Percentiles rank a stretch among this genome's conserved stretches.
Evolutionary conservation across 208 protist genomes (phyloP).

Genomic region (Naegleria gruberi): DNA sequence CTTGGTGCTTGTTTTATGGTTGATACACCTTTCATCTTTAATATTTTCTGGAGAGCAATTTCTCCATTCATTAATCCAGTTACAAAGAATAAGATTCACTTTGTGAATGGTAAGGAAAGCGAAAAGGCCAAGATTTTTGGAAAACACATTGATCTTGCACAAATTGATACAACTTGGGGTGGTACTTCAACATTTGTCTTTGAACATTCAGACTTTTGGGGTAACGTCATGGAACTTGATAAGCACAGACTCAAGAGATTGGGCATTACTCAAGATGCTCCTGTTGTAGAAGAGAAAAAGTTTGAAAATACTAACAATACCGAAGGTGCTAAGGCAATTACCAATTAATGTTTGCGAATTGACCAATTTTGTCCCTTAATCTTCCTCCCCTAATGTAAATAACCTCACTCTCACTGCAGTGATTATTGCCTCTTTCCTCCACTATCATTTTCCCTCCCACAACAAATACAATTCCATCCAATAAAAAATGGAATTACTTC

Average conservation of each 20-base stretch:
- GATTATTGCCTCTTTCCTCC: background rate
- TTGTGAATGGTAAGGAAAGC: background rate
- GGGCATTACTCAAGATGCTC: background rate
- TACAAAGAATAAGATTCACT: slow-evolving; percentile 40
- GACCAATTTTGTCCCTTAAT: background rate
- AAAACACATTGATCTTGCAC: background rate
- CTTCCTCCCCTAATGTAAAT: background rate
- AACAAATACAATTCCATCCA: background rate
- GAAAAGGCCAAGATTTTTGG: background rate
- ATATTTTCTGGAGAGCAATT: slow-evolving; percentile 61
- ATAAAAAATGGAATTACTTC: background rate
- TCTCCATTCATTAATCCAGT: slow-evolving; percentile 58
- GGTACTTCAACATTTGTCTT: background rate
- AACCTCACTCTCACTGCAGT: background rate
- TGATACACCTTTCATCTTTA: slow-evolving; percentile 64
- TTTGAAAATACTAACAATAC: background rate
- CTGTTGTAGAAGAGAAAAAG: background rate
- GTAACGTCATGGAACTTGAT: background rate
- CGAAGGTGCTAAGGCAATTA: background rate
- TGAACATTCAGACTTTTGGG: background rate
- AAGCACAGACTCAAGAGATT: background rate
- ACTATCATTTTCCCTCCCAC: background rate
- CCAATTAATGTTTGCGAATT: background rate
- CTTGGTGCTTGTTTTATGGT: slow-evolving; percentile 66
- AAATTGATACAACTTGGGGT: background rate